These are phyloP conservation scores for Lathyrus oleraceus DNA, from an alignment of 306 rosid species.

Conservation along the genomic window DNA sequence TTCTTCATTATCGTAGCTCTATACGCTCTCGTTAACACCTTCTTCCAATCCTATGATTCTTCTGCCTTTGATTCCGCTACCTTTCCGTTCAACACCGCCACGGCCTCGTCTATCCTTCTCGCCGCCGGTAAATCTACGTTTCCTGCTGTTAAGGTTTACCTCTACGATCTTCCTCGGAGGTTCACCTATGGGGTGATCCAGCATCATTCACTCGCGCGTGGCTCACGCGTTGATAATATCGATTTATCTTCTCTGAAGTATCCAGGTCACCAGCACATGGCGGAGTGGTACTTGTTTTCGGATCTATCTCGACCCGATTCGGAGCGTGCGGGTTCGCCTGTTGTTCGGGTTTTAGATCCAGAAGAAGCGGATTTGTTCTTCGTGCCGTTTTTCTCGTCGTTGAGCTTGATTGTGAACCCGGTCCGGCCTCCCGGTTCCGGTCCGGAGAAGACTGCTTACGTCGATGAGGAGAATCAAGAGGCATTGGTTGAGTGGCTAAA, in stretches of 20 bases:
- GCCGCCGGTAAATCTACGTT: background rate
- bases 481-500: conserved; percentile 79
- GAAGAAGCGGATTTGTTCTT: conserved; percentile 86
- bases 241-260: conserved; percentile 49
- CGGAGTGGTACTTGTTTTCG: conserved; percentile 81
- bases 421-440: conserved; percentile 47
- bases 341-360: conserved; percentile 65
- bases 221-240: conserved; percentile 34
- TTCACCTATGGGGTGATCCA: conserved; percentile 72
- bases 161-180: conserved; percentile 65
- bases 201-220: conserved; percentile 79
- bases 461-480: conserved; percentile 85
- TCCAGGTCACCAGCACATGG: conserved; percentile 98
- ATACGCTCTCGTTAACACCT: conserved; percentile 39
- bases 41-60: conserved; percentile 48
- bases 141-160: conserved; percentile 48
- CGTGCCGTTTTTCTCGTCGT: conserved; percentile 81
- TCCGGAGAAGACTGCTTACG: conserved; percentile 50
- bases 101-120: conserved; percentile 37
- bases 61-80: conserved; percentile 38
- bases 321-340: conserved; percentile 58
- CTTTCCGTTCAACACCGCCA: conserved; percentile 35
- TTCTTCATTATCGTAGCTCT: conserved; percentile 44
- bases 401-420: conserved; percentile 71
- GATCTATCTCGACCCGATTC: conserved; percentile 61